Percentiles rank a stretch among this genome's conserved stretches.
These are phyloP conservation scores for Phytophthora pseudosyringae DNA, from an alignment of 352 stramenopile genomes.

Conservation along the genomic window DNA sequence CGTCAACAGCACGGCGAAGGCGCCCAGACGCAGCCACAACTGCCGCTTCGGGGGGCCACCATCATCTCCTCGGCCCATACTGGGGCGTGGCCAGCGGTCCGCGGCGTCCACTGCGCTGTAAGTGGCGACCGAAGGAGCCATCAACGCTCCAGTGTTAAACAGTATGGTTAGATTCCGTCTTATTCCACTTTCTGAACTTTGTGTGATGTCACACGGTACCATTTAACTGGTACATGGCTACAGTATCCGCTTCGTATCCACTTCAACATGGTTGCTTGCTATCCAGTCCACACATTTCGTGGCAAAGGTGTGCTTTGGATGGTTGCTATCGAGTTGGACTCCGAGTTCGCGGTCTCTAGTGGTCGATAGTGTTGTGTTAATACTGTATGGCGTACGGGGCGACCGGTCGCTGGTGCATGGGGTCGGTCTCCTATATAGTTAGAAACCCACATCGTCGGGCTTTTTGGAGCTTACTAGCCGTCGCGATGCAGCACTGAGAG, in stretches of 20 bases:
- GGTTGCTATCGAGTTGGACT: no score
- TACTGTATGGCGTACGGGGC: no score
- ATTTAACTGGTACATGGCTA: no score
- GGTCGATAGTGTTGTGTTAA: no score
- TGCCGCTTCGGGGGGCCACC: conserved; percentile 5
- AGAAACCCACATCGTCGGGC: background rate
- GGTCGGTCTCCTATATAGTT: background rate
- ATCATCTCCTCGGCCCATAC: conserved; percentile 6
- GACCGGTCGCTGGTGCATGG: background rate
- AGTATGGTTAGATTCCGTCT: background rate
- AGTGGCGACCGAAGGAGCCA: conserved; percentile 30
- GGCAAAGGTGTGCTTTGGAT: no score
- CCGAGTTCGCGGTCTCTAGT: no score
- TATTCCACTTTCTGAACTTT: conserved; percentile 14
- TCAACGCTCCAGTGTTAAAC: background rate
- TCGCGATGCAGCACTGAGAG: conserved; percentile 13
- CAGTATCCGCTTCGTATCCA: no score
- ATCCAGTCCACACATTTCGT: no score
- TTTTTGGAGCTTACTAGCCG: background rate
- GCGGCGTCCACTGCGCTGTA: conserved; percentile 26
- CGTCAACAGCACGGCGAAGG: conserved; percentile 20
- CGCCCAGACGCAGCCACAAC: conserved; percentile 36
- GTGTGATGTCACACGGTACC: background rate
- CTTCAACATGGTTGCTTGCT: no score
- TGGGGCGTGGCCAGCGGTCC: conserved; percentile 18